These are phyloP conservation scores for Ulota crispa DNA, from an alignment of 225 moss, liverwort and hornwort genomes.

Conservation along the genomic window DNA sequence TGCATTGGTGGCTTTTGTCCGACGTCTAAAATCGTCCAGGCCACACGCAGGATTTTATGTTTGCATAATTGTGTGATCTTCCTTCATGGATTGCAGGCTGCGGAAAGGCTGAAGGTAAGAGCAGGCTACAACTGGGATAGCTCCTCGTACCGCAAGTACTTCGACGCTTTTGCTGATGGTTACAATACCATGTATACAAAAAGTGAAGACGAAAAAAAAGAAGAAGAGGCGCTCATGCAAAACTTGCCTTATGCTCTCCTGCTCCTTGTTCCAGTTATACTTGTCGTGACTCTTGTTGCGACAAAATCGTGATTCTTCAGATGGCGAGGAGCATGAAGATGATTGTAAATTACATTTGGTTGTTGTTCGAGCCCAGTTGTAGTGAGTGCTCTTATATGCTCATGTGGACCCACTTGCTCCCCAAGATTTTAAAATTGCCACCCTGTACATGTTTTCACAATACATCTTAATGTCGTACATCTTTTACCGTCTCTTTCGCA, in stretches of 20 bases:
- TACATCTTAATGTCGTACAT: too few relatives aligned
- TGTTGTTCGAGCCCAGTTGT: too few relatives aligned
- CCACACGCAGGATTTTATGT: background rate
- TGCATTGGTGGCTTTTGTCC: background rate
- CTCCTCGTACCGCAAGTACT: conserved; percentile 71
- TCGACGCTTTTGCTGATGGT: conserved; percentile 83
- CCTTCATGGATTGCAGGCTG: conserved; percentile 55
- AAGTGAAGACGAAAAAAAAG: conserved; percentile 26
- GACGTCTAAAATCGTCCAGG: background rate
- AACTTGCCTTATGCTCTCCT: conserved; percentile 63
- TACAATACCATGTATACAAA: conserved; percentile 71
- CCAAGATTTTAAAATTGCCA: too few relatives aligned
- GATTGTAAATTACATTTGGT: too few relatives aligned
- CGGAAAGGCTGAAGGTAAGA: conserved; percentile 77
- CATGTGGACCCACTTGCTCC: too few relatives aligned
- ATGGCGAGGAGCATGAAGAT: too few relatives aligned
- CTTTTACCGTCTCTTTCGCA: too few relatives aligned
- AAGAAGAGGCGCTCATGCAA: conserved; percentile 35
- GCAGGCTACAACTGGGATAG: conserved; percentile 74
- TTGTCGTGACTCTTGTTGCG: conserved; percentile 59
- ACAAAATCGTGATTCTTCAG: background rate
- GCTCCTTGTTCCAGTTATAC: conserved; percentile 64
- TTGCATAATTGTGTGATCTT: background rate
- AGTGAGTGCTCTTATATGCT: too few relatives aligned
- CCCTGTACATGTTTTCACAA: too few relatives aligned